phyloP scores from a whole-genome alignment of 225 moss, liverwort and hornwort species.

The Straminergon stramineum region DNA sequence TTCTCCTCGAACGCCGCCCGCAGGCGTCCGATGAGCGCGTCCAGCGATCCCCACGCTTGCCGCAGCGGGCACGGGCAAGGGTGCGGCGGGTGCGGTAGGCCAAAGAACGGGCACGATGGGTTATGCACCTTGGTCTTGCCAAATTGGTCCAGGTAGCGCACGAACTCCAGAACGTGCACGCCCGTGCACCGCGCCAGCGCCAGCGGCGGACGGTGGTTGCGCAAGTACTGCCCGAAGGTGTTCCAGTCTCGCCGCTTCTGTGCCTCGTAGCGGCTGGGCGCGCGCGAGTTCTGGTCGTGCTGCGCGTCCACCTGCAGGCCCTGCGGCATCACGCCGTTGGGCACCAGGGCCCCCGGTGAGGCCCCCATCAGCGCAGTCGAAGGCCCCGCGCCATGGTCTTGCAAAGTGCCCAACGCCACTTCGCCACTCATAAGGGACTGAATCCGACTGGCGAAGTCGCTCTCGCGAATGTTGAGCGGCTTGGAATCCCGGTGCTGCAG shows the following conservation, averaged over 20 bases:
- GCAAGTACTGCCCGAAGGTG: conserved; percentile 9
- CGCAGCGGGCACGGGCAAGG: conserved; percentile 69
- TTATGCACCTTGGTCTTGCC: conserved; percentile 82
- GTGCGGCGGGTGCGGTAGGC: conserved; percentile 62
- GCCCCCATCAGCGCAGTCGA: conserved; percentile 19
- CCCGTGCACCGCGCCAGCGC: conserved; percentile 64
- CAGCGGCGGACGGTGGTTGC: conserved; percentile 67
- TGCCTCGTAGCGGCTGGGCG: conserved; percentile 12
- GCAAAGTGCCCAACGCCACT: conserved; percentile 13
- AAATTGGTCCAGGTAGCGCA: conserved; percentile 75
- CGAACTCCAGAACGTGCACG: conserved; percentile 60
- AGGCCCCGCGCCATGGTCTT: conserved; percentile 29
- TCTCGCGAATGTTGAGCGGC: conserved; percentile 11
- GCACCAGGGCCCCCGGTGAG: not conserved
- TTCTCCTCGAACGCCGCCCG: conserved; percentile 81
- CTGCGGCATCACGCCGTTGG: not conserved
- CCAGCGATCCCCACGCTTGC: conserved; percentile 76
- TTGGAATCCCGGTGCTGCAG: conserved; percentile 6
- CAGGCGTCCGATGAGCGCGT: conserved; percentile 61
- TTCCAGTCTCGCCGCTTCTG: conserved; percentile 20
- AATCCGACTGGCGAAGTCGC: conserved; percentile 26
- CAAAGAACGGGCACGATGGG: conserved; percentile 60
- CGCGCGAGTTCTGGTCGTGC: conserved; percentile 19
- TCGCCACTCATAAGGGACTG: conserved; percentile 45
- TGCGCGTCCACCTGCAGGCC: conserved; percentile 14